Conservation (phyloP, 106 monocot genomes). For the Apostasia shenzhenica region DNA sequence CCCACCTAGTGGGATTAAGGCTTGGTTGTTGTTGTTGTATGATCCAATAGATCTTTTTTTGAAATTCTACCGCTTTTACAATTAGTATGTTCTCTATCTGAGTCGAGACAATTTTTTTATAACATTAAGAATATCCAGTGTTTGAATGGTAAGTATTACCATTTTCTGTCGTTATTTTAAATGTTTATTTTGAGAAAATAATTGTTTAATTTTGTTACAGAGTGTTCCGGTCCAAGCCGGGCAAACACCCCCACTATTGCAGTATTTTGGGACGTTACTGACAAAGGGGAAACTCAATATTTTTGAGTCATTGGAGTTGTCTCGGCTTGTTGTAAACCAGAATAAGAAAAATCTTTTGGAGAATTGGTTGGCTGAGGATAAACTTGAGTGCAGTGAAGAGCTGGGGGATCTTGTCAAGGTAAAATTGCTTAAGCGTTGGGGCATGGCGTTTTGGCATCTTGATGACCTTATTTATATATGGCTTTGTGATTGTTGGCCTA, state of each 20-base stretch:
- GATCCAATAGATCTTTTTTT: too few species aligned
- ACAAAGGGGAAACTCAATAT: conserved; percentile 90
- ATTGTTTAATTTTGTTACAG: conserved; percentile 24
- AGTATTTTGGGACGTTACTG: conserved; percentile 96
- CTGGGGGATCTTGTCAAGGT: conserved; percentile 99
- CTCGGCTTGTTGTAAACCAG: conserved; percentile 97
- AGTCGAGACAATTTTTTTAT: neutral
- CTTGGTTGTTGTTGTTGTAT: too few species aligned
- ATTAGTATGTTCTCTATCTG: neutral
- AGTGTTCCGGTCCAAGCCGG: conserved; percentile 98
- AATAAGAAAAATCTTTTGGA: conserved; percentile 97
- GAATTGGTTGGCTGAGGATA: conserved; percentile 99
- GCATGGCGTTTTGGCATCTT: neutral
- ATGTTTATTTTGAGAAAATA: neutral
- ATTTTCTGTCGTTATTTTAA: neutral
- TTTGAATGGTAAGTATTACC: neutral
- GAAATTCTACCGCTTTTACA: neutral
- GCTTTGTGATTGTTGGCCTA: neutral
- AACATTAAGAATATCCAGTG: neutral
- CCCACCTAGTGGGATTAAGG: too few species aligned
- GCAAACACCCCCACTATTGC: conserved; percentile 90
- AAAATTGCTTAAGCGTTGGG: neutral
- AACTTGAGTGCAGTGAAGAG: conserved; percentile 99
- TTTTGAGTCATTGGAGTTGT: conserved; percentile 93
- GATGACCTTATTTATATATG: neutral